Evolutionary conservation across 2,329 filamentous ascomycete genomes (phyloP), one percentile per base, ranked within the genome.

Genomic region (Xylaria sp.): DNA sequence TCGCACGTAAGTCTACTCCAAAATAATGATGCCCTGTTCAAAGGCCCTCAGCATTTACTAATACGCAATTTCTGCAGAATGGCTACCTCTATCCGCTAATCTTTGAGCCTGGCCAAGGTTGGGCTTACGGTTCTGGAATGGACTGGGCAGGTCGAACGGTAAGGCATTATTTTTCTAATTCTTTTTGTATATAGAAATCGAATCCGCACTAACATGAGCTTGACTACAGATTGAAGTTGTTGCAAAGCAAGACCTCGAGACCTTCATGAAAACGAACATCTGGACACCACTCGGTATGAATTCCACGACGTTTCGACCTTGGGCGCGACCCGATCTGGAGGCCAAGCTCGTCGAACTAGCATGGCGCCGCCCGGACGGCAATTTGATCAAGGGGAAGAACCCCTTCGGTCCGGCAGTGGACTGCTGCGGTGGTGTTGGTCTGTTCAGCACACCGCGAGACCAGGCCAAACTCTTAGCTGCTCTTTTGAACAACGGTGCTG

Each of bases 81-180:
- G 61, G 51, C 41, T 63, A 57, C 28, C 51, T 41, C 52, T 63
- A 63, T 41, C 61, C 61, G 10, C 51, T 63, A 5, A 48, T 48
- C 20, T 63, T 63, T 28, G 61, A 56, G 20, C 61, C 61, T 18
- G 61, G 61, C 8, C 25, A 55, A 12, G 61, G 61, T 39, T 63
- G 61, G 61, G 20, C 51, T 25, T 63, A 63, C 36, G 61, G 61
- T 9, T 48, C 49, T 10, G 61, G 51, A 18, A 56, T 56, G 51
- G 61, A 63, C 43, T 63, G 61, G 61, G 61, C 61, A 39, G 61
- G 61, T 20, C 61, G 51, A 57, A 56, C 61, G 12, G 52, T 48
- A 41, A 56, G 39, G n/a, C 9, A 12, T 52, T 52, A 23, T 6
- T 28, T 25, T 5, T 10, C 1, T 25, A 31, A 28, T 28, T 31